Percentiles rank a stretch among this genome's conserved stretches.
Evolutionary conservation across 1,284 basidiomycete genomes (phyloP).

Genomic region (Microbotryum saponariae): DNA sequence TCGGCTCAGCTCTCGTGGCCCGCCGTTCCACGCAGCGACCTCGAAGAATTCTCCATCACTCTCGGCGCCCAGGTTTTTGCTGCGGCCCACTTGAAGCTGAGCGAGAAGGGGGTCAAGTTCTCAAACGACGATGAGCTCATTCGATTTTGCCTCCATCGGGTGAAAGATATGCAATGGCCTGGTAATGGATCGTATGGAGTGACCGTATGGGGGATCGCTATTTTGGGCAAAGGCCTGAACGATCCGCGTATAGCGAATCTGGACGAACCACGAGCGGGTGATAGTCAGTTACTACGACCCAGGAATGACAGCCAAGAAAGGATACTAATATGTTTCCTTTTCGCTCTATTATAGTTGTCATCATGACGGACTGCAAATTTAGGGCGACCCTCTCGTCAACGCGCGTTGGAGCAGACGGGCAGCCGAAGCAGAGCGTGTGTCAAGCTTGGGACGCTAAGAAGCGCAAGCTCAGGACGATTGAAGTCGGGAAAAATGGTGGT

Average conservation of each 20-base stretch:
- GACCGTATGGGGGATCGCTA: slow-evolving; percentile 11
- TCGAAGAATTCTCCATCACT: slow-evolving; percentile 53
- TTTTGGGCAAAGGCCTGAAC: slow-evolving; percentile 11
- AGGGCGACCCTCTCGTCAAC: slow-evolving; percentile 73
- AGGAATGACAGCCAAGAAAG: not conserved
- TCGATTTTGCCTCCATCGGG: slow-evolving; percentile 26
- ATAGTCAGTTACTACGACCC: slow-evolving; percentile 1
- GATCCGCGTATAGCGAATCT: not conserved
- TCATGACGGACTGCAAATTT: slow-evolving; percentile 66
- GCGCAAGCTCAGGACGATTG: slow-evolving; percentile 69
- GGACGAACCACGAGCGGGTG: slow-evolving; percentile 25
- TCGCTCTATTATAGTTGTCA: slow-evolving; percentile 29
- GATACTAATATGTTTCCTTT: not conserved
- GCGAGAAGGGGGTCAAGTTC: slow-evolving; percentile 58
- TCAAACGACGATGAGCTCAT: slow-evolving; percentile 31
- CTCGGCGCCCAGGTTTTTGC: slow-evolving; percentile 68
- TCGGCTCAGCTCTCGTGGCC: slow-evolving; percentile 23
- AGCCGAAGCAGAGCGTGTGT: slow-evolving; percentile 64
- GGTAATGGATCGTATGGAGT: slow-evolving; percentile 12
- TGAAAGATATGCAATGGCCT: slow-evolving; percentile 13
- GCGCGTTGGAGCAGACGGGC: slow-evolving; percentile 54
- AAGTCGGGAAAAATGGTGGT: slow-evolving; percentile 51
- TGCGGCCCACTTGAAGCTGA: slow-evolving; percentile 54
- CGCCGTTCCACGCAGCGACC: not conserved
- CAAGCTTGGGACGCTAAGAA: slow-evolving; percentile 77